Base-by-base conservation (phyloP, 345 rosid genomes). In the Punica granatum region DNA sequence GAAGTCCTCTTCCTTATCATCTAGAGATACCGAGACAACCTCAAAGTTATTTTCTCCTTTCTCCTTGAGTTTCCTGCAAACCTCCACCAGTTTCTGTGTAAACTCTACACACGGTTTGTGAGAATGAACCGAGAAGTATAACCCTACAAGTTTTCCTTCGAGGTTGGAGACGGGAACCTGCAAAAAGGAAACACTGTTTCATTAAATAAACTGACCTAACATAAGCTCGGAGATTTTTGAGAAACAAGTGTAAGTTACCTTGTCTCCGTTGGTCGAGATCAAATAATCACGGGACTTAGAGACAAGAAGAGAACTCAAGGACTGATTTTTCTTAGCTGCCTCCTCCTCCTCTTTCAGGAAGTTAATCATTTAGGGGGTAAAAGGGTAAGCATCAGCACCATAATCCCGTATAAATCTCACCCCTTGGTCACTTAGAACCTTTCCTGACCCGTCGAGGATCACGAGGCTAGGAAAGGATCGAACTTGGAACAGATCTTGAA, bases 91-190 rank as follows among this genome's bases (percentile, higher is more conserved):
- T 69, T 82, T 79, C 18, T 72, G 77, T 67, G 86, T 82, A 68
- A 88, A 87, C 32, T 77, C 88, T 5, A 49, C 60, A 34, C 85
- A 78, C 32, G 43, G 1, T 30, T 46, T 44, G 70, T 67, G 73
- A 34, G 84, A 67, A 25, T 48, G 60, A 21, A 63, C 67, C 1
- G 82, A 71, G 74, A 90, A 83, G 72, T 84, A 88, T 61, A 90
- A 79, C 3, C 92, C 88, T 1, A 82, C 77, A 54, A 82, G 79
- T 69, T 81, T 90, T 65, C 93, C 96, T 79, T 84, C 85, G 25
- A 90, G 89, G 18, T 88, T 85, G 2, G 88, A 67, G 26, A 88
- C 82, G 0, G 81, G 85, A 19, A 85, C 72, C 96, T 90, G 37
- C 41, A 64, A 30, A 60, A 49, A 49, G 43, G 15, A 19, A 21